A percentile compares a stretch with the other conserved stretches of the same genome.
Conservation (phyloP, 768 basidiomycete genomes). For the Tricholomella constricta region DNA sequence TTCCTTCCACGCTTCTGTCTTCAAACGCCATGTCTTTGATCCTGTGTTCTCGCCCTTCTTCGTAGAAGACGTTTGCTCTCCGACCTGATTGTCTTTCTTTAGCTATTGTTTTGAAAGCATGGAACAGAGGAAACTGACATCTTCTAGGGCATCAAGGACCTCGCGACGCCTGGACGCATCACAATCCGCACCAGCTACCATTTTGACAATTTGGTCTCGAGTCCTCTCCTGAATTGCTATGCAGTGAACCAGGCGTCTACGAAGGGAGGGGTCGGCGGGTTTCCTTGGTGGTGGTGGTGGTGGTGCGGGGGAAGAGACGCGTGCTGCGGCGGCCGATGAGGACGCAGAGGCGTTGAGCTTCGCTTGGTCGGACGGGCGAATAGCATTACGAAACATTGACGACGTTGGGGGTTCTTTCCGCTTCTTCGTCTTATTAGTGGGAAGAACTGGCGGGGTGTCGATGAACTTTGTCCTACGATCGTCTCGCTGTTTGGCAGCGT, state of each 20-base stretch:
- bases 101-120: background rate
- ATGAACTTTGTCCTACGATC: constrained; percentile 51
- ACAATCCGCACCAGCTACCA: constrained; percentile 46
- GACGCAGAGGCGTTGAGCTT: constrained; percentile 30
- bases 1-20: constrained; percentile 60
- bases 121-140: constrained; percentile 38
- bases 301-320: no score
- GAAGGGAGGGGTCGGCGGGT: constrained; percentile 25
- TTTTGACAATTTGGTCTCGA: constrained; percentile 46
- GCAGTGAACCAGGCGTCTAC: constrained; percentile 53
- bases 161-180: constrained; percentile 39
- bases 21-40: constrained; percentile 52
- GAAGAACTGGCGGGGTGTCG: constrained; percentile 46
- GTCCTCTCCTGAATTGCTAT: constrained; percentile 52
- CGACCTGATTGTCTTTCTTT: constrained; percentile 43
- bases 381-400: constrained; percentile 42
- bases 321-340: constrained; percentile 28
- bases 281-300: constrained; percentile 18
- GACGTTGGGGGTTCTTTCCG: constrained; percentile 33
- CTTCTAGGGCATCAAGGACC: constrained; percentile 48
- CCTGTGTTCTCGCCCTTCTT: constrained; percentile 40
- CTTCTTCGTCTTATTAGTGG: constrained; percentile 37
- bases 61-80: constrained; percentile 39
- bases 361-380: constrained; percentile 29
- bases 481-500: constrained; percentile 43